Evolutionary conservation across 2,329 filamentous ascomycete species (phyloP), one percentile per base, ranked within the genome.

Genomic region (Graphium sp.): DNA sequence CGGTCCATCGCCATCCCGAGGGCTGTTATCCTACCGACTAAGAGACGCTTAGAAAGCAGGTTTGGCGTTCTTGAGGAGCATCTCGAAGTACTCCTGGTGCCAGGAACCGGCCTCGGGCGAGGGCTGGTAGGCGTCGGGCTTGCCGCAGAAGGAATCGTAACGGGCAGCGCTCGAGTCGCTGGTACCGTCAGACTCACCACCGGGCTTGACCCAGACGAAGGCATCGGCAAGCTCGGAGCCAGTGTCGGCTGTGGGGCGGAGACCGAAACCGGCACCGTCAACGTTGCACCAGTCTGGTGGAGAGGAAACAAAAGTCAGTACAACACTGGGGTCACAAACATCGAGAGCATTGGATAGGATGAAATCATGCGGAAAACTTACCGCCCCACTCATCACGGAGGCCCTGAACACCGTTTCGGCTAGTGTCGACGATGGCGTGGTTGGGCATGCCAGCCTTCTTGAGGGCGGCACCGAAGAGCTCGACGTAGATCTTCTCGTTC

Each of bases 181-280:
- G 24, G 49, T 53, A n/a, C 50, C 51, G 30, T 55, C 39, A 7
- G 49, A 78, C 46, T 62, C 58, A 34, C 58, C 58, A 38, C 70
- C 69, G 11, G 71, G 71, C 59, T 76, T 76, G 41, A 73, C 53
- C 71, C 70, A 75, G 27, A 75, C 70, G 37, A 75, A 70, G 20
- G 69, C 66, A 47, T 76, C 72, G 29, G 61, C 58, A 13, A 70
- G 56, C 6, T 50, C 43, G 39, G 64, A 53, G 24, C 62, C 66
- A n/a, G 68, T 74, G 37, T 59, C 47, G 5, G 66, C 56, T 3
- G 63, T 65, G 1, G 68, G 66, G 22, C 65, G 59, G 26, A 54
- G 49, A 36, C 71, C 71, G 39, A 74, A 74, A 21, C 71, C 71
- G 33, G 70, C 65, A 26, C 60, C 62, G 26, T 55, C 56, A 37